A percentile compares a stretch with the other conserved stretches of the same genome.
Conservation (phyloP, 1,139 yeast species). For the Yamadazyma diospyri region DNA sequence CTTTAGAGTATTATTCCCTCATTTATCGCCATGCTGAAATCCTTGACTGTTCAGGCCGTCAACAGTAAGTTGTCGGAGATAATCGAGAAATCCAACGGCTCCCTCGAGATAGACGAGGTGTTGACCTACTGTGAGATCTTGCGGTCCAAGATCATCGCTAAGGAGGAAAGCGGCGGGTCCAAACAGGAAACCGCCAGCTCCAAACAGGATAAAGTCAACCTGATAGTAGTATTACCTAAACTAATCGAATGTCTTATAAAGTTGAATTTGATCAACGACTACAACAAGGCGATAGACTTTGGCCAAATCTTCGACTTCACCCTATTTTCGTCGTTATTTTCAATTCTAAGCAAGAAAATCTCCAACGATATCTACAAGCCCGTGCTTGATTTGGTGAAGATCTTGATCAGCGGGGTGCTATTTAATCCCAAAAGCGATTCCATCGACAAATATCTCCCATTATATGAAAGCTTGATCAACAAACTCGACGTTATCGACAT, state of each 20-base stretch:
- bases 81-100: constrained; percentile 5
- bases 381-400: constrained; percentile 42
- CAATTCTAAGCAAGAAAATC: constrained; percentile 43
- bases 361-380: constrained; percentile 51
- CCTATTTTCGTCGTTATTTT: constrained; percentile 41
- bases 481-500: constrained; percentile 42
- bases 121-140: constrained; percentile 5
- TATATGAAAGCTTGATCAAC: constrained; percentile 41
- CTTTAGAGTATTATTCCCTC: no score
- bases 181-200: constrained; percentile 5
- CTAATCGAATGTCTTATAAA: constrained; percentile 43
- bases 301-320: constrained; percentile 36
- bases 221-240: constrained; percentile 52
- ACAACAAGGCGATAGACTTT: constrained; percentile 25
- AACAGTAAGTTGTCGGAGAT: constrained; percentile 5
- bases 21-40: constrained; percentile 2
- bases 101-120: constrained; percentile 4
- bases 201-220: constrained; percentile 51
- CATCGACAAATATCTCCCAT: constrained; percentile 35
- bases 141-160: constrained; percentile 4
- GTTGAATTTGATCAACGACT: constrained; percentile 26
- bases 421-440: constrained; percentile 34
- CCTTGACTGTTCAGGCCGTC: constrained; percentile 5
- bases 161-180: constrained; percentile 1
- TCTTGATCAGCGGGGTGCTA: constrained; percentile 44